Evolutionary conservation across 2,329 filamentous ascomycete species (phyloP).

Genomic region (Aphanoascus verrucosus): DNA sequence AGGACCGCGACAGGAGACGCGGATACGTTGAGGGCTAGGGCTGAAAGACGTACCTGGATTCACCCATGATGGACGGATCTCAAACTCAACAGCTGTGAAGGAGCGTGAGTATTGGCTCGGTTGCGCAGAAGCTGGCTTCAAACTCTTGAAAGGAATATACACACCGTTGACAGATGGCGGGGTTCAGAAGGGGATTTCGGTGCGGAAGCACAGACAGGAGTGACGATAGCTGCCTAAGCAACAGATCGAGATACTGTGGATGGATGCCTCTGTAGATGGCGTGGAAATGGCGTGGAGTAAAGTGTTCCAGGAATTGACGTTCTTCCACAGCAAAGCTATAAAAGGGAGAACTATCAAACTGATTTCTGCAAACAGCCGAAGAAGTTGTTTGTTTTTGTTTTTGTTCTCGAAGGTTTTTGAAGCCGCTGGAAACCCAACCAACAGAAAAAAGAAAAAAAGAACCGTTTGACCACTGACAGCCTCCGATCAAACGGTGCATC

Average conservation of each 20-base stretch:
- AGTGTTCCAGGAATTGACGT: not conserved
- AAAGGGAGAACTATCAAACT: not conserved
- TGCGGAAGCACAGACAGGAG: not conserved
- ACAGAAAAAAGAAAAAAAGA: not conserved
- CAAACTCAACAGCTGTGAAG: not conserved
- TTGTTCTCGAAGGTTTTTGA: constrained; percentile 6
- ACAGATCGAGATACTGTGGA: not conserved
- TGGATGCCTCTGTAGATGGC: not conserved
- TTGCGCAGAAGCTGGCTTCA: not conserved
- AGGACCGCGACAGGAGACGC: not conserved
- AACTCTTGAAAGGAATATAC: not conserved
- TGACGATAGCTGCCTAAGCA: not conserved
- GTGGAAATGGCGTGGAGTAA: not conserved
- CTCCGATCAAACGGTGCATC: not conserved
- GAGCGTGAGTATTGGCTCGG: not conserved
- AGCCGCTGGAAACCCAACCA: not conserved
- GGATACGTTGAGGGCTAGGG: not conserved
- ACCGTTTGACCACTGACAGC: not conserved
- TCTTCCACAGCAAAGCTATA: not conserved
- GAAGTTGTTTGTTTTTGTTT: constrained; percentile 5
- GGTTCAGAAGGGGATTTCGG: not conserved
- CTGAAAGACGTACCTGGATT: constrained; percentile 46
- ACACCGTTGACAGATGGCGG: constrained; percentile 1
- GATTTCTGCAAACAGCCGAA: not conserved
- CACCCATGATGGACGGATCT: constrained; percentile 46